phyloP scores from a whole-genome alignment of 441 rosid genomes.

The Capsella rubella region DNA sequence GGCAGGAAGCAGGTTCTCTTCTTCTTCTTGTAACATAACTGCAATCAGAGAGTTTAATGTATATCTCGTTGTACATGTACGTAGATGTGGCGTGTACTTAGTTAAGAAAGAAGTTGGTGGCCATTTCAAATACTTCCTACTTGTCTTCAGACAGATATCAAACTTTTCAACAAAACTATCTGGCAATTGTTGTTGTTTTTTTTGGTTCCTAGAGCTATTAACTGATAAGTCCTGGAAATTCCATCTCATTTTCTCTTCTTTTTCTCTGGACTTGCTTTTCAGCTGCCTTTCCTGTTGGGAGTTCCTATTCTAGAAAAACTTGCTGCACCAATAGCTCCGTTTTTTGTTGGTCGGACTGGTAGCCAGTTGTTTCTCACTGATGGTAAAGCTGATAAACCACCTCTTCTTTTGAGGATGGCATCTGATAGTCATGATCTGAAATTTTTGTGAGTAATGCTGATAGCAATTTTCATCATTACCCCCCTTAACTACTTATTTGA shows the following conservation, averaged over 20 bases:
- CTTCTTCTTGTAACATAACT: neutral
- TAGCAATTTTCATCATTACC: neutral
- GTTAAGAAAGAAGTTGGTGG: slow-evolving; percentile 5
- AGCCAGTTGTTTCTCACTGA: slow-evolving; percentile 85
- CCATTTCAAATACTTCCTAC: neutral
- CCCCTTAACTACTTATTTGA: slow-evolving; percentile 25
- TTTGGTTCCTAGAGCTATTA: neutral
- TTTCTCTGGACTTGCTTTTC: slow-evolving; percentile 27
- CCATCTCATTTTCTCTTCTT: slow-evolving; percentile 23
- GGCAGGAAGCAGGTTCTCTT: slow-evolving; percentile 83
- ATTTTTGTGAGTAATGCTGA: slow-evolving; percentile 62
- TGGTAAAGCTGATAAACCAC: slow-evolving; percentile 77
- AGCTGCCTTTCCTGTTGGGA: slow-evolving; percentile 93
- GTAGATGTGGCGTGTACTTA: neutral
- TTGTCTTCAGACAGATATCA: neutral
- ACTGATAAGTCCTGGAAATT: slow-evolving; percentile 9
- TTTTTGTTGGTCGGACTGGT: slow-evolving; percentile 80
- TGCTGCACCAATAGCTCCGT: slow-evolving; percentile 80
- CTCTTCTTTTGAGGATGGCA: slow-evolving; percentile 89
- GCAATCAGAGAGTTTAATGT: slow-evolving; percentile 1
- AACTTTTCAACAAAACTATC: neutral
- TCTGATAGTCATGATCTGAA: slow-evolving; percentile 75
- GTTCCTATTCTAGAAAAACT: slow-evolving; percentile 82
- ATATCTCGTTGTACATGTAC: slow-evolving; percentile 1
- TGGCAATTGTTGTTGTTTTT: neutral